Evolutionary conservation across 2,329 filamentous ascomycete genomes (phyloP).

Genomic region (Elsinoe arachidis): DNA sequence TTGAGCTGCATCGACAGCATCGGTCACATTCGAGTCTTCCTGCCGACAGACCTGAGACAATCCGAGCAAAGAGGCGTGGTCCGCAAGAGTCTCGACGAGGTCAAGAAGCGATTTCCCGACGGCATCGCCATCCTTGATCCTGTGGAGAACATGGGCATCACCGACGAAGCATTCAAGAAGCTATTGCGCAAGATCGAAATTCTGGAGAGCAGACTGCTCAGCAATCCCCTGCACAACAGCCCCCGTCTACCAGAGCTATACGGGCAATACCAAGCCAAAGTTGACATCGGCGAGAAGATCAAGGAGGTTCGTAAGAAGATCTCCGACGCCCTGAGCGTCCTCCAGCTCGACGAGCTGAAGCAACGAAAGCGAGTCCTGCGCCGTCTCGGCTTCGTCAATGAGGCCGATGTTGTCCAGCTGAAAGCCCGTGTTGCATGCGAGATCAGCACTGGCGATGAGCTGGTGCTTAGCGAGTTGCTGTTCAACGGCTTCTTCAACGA

Average conservation of each 20-base stretch:
- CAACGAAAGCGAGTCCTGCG: conserved; percentile 90
- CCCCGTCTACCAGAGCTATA: conserved; percentile 76
- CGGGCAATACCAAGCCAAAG: conserved; percentile 76
- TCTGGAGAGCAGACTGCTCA: conserved; percentile 77
- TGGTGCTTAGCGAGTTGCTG: conserved; percentile 83
- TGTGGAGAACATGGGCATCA: conserved; percentile 92
- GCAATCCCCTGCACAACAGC: conserved; percentile 87
- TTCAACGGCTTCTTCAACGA: conserved; percentile 99
- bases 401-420: conserved; percentile 87
- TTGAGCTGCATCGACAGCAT: conserved; percentile 79
- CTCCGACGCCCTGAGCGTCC: conserved; percentile 70
- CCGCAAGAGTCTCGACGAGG: conserved; percentile 63
- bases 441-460: conserved; percentile 92
- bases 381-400: conserved; percentile 90
- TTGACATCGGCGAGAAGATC: conserved; percentile 66
- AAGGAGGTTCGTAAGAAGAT: conserved; percentile 86
- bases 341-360: conserved; percentile 93
- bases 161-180: conserved; percentile 86
- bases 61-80: conserved; percentile 60
- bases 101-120: conserved; percentile 82
- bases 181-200: conserved; percentile 92
- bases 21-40: conserved; percentile 71
- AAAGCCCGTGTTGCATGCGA: conserved; percentile 97
- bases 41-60: conserved; percentile 66
- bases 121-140: conserved; percentile 84